phyloP scores from a whole-genome alignment of 73 alveolate genomes.

The Breviolum minutum region DNA sequence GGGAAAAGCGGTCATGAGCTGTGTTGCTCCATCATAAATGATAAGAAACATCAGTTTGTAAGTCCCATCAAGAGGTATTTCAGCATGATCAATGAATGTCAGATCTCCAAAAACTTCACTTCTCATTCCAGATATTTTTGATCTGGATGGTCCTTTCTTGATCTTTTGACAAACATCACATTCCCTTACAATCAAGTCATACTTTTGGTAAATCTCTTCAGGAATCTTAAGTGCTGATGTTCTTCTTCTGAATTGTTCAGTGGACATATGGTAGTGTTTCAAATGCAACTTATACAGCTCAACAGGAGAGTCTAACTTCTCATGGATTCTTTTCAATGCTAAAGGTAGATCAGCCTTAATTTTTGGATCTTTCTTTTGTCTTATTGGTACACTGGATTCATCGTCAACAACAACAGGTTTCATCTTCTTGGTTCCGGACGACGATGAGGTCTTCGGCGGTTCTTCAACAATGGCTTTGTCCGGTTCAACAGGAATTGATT shows the following conservation, averaged over 20 bases:
- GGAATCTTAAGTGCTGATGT: background rate
- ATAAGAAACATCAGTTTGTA: background rate
- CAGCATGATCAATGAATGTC: slow-evolving; percentile 4
- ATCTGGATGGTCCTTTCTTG: background rate
- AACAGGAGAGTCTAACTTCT: background rate
- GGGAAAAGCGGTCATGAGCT: background rate
- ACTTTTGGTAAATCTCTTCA: background rate
- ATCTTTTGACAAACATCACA: background rate
- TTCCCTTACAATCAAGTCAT: background rate
- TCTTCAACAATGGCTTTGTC: background rate
- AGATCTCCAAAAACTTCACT: background rate
- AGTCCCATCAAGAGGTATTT: background rate
- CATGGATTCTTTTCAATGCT: background rate
- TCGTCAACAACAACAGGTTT: background rate
- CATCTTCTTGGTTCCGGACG: too few relatives aligned
- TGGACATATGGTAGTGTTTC: too few relatives aligned
- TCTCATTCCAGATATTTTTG: background rate
- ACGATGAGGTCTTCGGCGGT: too few relatives aligned
- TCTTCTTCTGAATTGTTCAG: background rate
- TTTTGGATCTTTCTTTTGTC: background rate
- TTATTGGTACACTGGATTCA: too few relatives aligned
- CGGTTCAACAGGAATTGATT: background rate
- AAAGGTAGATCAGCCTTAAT: background rate
- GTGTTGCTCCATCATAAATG: background rate
- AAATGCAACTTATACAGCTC: background rate